Conservation (phyloP, 768 basidiomycete genomes). For the Chiua virens region DNA sequence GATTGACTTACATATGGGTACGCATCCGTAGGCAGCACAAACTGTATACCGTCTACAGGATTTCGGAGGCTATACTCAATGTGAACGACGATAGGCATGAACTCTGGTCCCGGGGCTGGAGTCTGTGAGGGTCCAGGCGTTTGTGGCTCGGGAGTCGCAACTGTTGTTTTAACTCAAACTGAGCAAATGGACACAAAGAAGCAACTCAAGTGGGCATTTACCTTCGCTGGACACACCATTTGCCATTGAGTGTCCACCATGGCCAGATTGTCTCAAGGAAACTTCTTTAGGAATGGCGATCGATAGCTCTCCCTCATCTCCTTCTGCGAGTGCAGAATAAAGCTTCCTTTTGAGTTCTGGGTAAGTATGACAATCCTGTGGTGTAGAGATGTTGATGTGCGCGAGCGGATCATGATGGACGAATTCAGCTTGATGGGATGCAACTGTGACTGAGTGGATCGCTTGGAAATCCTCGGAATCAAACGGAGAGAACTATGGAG, state of each 20-base stretch:
- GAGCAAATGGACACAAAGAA: slow-evolving; percentile 2
- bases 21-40: slow-evolving; percentile 77
- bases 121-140: slow-evolving; percentile 50
- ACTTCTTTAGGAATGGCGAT: slow-evolving; percentile 82
- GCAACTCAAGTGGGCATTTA: slow-evolving; percentile 25
- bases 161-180: slow-evolving; percentile 32
- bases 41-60: slow-evolving; percentile 83
- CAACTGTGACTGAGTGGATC: slow-evolving; percentile 72
- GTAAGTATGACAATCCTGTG: slow-evolving; percentile 81
- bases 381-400: slow-evolving; percentile 62
- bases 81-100: slow-evolving; percentile 70
- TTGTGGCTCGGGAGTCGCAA: slow-evolving; percentile 81
- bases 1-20: slow-evolving; percentile 73
- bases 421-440: slow-evolving; percentile 72
- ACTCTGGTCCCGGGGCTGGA: slow-evolving; percentile 54
- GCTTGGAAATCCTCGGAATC: slow-evolving; percentile 41
- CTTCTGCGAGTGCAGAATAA: slow-evolving; percentile 87
- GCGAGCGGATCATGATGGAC: slow-evolving; percentile 74
- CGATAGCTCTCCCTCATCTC: slow-evolving; percentile 92
- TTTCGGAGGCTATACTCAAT: slow-evolving; percentile 81
- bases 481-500: slow-evolving; percentile 19
- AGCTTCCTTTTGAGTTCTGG: slow-evolving; percentile 91
- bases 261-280: slow-evolving; percentile 59
- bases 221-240: slow-evolving; percentile 58
- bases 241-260: slow-evolving; percentile 34